Conservation (phyloP, 169 alveolate genomes). For the Plasmodium malariae region DNA sequence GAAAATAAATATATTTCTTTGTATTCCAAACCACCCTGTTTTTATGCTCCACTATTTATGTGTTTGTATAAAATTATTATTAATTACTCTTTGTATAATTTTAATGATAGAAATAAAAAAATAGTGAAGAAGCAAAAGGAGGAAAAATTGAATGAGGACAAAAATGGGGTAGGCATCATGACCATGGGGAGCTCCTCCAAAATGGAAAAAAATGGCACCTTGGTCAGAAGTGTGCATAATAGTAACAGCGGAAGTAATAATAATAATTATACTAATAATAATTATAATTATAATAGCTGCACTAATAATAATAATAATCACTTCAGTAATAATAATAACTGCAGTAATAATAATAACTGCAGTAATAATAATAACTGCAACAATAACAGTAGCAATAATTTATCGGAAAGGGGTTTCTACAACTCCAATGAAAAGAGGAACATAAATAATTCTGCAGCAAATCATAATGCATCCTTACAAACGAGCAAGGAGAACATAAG, state of each 20-base stretch:
- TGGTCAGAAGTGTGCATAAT: too few species aligned
- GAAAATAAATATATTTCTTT: slow-evolving; percentile 61
- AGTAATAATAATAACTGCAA: too few species aligned
- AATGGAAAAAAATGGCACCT: slow-evolving; percentile 10
- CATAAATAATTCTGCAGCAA: background rate
- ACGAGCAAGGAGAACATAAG: slow-evolving; percentile 28
- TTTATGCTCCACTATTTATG: slow-evolving; percentile 76
- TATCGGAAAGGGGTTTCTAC: slow-evolving; percentile 15
- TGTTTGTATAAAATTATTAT: slow-evolving; percentile 67
- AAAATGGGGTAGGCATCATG: background rate
- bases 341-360: background rate
- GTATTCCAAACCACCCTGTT: slow-evolving; percentile 75
- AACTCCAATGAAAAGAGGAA: slow-evolving; percentile 20
- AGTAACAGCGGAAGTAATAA: too few species aligned
- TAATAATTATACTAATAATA: too few species aligned
- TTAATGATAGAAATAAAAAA: slow-evolving; percentile 69
- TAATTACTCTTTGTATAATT: slow-evolving; percentile 65
- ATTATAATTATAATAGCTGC: too few species aligned
- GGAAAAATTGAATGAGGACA: slow-evolving; percentile 47
- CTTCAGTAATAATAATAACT: too few species aligned
- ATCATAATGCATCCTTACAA: background rate
- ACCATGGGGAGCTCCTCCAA: background rate
- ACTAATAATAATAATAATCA: too few species aligned
- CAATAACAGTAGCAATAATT: background rate
- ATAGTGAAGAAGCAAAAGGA: slow-evolving; percentile 43